phyloP scores from a whole-genome alignment of 306 rosid species.

The Prunus armeniaca region DNA sequence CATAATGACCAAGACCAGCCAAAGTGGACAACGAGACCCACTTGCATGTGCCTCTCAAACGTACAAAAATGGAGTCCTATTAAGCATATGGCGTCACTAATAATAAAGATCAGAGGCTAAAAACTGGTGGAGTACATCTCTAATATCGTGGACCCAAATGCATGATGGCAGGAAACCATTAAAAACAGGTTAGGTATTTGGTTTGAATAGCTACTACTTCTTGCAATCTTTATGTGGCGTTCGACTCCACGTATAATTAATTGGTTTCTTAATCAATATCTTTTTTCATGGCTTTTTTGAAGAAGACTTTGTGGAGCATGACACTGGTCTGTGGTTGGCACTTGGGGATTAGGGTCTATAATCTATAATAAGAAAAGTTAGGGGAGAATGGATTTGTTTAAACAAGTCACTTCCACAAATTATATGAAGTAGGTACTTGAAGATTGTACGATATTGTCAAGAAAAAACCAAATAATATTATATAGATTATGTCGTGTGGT shows the following conservation, averaged over 20 bases:
- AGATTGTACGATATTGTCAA: neutral
- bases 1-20: neutral
- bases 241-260: neutral
- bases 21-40: slow-evolving; percentile 2
- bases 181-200: neutral
- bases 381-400: neutral
- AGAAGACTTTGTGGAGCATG: neutral
- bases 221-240: too few species aligned
- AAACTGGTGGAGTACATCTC: neutral
- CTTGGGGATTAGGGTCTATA: neutral
- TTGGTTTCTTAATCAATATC: neutral
- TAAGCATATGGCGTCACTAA: neutral
- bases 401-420: neutral
- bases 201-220: neutral
- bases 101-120: neutral
- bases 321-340: neutral
- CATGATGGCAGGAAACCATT: neutral
- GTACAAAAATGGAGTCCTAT: neutral
- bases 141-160: neutral
- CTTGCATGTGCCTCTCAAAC: neutral
- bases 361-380: neutral
- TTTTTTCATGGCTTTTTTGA: neutral
- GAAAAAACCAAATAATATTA: neutral
- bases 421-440: neutral
- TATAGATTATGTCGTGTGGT: neutral